Evolutionary conservation across 2,329 filamentous ascomycete genomes (phyloP).

Genomic region (Beauveria sp.): DNA sequence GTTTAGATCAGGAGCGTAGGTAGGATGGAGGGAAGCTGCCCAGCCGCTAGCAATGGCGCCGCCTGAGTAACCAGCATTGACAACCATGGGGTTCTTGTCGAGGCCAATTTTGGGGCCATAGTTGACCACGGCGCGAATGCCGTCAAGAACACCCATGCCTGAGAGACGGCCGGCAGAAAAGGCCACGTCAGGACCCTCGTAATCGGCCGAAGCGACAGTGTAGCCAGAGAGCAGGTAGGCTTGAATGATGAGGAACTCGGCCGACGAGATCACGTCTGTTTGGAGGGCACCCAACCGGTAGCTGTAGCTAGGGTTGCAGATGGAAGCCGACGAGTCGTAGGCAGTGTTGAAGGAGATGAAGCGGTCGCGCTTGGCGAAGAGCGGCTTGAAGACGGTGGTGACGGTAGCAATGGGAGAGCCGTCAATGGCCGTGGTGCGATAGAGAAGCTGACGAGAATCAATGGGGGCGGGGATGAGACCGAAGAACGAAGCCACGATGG

Average conservation of each 20-base stretch:
- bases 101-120: slow-evolving; percentile 1
- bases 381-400: slow-evolving; percentile 12
- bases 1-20: slow-evolving; percentile 4
- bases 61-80: slow-evolving; percentile 9
- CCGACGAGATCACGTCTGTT: slow-evolving; percentile 2
- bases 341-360: slow-evolving; percentile 12
- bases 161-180: background rate
- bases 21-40: slow-evolving; percentile 8
- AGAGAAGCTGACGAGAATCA: slow-evolving; percentile 9
- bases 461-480: slow-evolving; percentile 4
- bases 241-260: slow-evolving; percentile 10
- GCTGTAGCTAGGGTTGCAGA: slow-evolving; percentile 12
- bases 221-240: slow-evolving; percentile 10
- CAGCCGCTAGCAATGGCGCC: slow-evolving; percentile 12
- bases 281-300: slow-evolving; percentile 7
- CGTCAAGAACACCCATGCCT: slow-evolving; percentile 10
- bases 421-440: slow-evolving; percentile 12
- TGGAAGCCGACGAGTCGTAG: slow-evolving; percentile 11
- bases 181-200: slow-evolving; percentile 10
- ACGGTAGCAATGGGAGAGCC: slow-evolving; percentile 12
- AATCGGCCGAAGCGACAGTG: slow-evolving; percentile 8
- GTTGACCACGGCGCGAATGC: slow-evolving; percentile 9
- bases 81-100: slow-evolving; percentile 6
- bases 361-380: slow-evolving; percentile 10
- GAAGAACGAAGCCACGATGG: slow-evolving; percentile 3